phyloP scores from a whole-genome alignment of 192 early-diverging fungal genomes.

The Entophlyctis luteolus region DNA sequence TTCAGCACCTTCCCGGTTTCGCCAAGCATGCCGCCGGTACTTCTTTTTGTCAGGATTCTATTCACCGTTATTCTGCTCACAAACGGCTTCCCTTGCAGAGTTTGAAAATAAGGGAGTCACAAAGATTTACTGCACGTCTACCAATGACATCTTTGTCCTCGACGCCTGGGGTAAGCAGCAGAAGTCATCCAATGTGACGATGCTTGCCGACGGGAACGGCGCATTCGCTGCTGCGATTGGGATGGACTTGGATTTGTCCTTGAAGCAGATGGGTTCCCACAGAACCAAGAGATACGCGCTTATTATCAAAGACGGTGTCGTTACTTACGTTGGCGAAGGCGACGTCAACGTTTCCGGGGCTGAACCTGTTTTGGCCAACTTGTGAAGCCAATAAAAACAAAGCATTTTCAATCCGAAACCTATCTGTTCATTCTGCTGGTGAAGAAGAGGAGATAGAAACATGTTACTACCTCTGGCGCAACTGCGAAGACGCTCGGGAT shows the following conservation, averaged over 20 bases:
- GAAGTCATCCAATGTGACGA: constrained; percentile 53
- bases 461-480: too few relatives aligned
- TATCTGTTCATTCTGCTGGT: too few relatives aligned
- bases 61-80: not conserved
- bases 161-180: constrained; percentile 50
- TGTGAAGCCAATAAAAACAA: too few relatives aligned
- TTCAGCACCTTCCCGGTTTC: constrained; percentile 68
- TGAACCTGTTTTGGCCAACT: constrained; percentile 48
- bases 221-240: constrained; percentile 65
- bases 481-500: too few relatives aligned
- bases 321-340: constrained; percentile 70
- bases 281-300: constrained; percentile 71
- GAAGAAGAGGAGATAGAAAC: too few relatives aligned
- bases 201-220: constrained; percentile 76
- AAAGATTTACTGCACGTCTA: constrained; percentile 64
- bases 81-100: constrained; percentile 7
- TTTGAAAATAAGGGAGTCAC: constrained; percentile 67
- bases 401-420: too few relatives aligned
- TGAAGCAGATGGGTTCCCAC: constrained; percentile 56
- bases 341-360: constrained; percentile 55
- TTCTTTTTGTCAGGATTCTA: too few relatives aligned
- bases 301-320: constrained; percentile 66
- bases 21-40: constrained; percentile 40
- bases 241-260: constrained; percentile 56
- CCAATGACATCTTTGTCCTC: constrained; percentile 57